Percentiles rank a stretch among this genome's conserved stretches.
phyloP scores from a whole-genome alignment of 2,329 filamentous ascomycete species.

The Escovopsis weberi region DNA sequence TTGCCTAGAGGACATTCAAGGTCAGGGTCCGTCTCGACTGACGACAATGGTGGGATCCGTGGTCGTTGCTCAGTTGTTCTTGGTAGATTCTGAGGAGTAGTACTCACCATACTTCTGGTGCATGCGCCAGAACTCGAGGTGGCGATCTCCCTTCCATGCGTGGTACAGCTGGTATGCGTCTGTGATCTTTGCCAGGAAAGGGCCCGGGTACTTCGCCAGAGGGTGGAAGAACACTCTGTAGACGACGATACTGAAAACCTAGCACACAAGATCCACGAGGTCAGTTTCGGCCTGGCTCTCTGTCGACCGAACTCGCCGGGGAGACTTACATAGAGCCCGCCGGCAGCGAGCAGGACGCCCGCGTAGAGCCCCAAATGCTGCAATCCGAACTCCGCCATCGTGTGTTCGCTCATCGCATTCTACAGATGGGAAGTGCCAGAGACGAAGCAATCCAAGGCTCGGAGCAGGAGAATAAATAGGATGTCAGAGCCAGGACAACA shows the following conservation, averaged over 20 bases:
- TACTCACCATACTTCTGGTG: conserved; percentile 54
- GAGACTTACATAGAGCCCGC: conserved; percentile 25
- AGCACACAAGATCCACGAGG: background rate
- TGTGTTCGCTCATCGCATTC: background rate
- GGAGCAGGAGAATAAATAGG: background rate
- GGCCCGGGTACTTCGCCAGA: conserved; percentile 49
- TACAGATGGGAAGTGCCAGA: too few relatives aligned
- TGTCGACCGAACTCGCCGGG: too few relatives aligned
- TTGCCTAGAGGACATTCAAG: conserved; percentile 25
- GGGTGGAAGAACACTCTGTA: conserved; percentile 52
- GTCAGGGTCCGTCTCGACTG: background rate
- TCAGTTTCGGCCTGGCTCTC: too few relatives aligned
- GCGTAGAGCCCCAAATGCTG: conserved; percentile 25
- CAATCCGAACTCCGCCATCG: background rate
- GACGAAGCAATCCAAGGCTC: too few relatives aligned
- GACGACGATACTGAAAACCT: conserved; percentile 29
- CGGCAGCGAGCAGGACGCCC: conserved; percentile 19
- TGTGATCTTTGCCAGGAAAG: conserved; percentile 48
- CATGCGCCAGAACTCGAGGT: conserved; percentile 55
- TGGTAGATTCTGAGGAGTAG: conserved; percentile 1
- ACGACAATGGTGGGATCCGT: too few relatives aligned
- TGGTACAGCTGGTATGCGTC: conserved; percentile 55
- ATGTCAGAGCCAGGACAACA: too few relatives aligned
- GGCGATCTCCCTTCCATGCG: conserved; percentile 58
- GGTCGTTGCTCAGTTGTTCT: background rate